These are phyloP conservation scores for Coelastrella sp. DNA, from an alignment of 139 green algal genomes.

Conservation along the genomic window DNA sequence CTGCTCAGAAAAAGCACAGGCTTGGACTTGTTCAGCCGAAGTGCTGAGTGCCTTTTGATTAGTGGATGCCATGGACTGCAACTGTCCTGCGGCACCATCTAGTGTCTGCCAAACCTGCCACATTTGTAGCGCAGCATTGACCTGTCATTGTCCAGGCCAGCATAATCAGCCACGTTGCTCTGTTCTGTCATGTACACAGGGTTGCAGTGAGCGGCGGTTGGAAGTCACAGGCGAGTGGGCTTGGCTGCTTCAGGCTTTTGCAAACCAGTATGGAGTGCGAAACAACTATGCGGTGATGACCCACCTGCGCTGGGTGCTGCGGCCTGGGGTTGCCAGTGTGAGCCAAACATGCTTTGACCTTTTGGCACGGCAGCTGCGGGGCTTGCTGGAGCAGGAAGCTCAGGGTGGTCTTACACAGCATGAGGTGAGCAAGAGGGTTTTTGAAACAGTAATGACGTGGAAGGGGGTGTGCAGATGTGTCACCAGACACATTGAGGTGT, in stretches of 20 bases:
- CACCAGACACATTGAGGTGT: too few relatives aligned
- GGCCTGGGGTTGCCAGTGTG: conserved; percentile 58
- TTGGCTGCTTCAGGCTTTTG: conserved; percentile 62
- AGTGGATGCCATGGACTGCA: too few relatives aligned
- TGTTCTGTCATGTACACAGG: not conserved
- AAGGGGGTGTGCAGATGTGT: too few relatives aligned
- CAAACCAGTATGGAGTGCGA: conserved; percentile 56
- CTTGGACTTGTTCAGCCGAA: too few relatives aligned
- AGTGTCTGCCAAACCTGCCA: too few relatives aligned
- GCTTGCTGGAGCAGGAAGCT: conserved; percentile 58
- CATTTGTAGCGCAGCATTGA: too few relatives aligned
- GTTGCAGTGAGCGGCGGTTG: conserved; percentile 47
- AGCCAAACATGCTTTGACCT: conserved; percentile 58
- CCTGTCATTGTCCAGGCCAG: too few relatives aligned
- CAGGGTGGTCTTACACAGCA: conserved; percentile 38
- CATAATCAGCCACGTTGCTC: too few relatives aligned
- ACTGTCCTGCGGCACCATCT: too few relatives aligned
- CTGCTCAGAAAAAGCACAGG: too few relatives aligned
- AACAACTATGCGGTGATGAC: conserved; percentile 54
- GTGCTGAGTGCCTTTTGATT: too few relatives aligned
- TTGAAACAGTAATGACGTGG: not conserved
- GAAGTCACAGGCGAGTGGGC: conserved; percentile 57
- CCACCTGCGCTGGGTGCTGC: conserved; percentile 66
- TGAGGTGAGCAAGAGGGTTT: conserved; percentile 29
- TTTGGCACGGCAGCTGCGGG: conserved; percentile 42